phyloP scores from a whole-genome alignment of 768 basidiomycete genomes.

The Clavulina sp. region DNA sequence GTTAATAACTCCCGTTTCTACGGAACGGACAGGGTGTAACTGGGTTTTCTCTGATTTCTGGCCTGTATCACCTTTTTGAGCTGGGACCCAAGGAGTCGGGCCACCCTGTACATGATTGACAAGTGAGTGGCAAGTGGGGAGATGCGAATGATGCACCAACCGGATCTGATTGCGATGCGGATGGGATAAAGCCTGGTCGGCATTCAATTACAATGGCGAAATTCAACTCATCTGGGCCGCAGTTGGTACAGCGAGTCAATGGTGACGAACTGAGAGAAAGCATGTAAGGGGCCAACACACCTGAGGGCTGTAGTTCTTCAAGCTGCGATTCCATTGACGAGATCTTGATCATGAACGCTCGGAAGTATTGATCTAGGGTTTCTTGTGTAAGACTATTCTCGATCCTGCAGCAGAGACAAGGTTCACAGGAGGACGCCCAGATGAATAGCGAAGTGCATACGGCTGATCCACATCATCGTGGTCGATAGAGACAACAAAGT shows the following conservation, averaged over 20 bases:
- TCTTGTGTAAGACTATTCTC: slow-evolving; percentile 48
- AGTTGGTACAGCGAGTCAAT: slow-evolving; percentile 19
- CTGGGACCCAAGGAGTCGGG: slow-evolving; percentile 67
- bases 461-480: slow-evolving; percentile 50
- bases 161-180: slow-evolving; percentile 20
- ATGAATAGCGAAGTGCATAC: slow-evolving; percentile 21
- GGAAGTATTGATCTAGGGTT: slow-evolving; percentile 56
- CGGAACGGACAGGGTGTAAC: slow-evolving; percentile 56
- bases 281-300: neutral
- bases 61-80: slow-evolving; percentile 49
- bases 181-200: slow-evolving; percentile 43
- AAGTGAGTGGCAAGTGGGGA: slow-evolving; percentile 11
- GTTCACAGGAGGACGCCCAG: neutral
- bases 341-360: slow-evolving; percentile 68
- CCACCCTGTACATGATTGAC: slow-evolving; percentile 24
- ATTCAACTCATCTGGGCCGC: slow-evolving; percentile 47
- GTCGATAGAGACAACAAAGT: slow-evolving; percentile 60
- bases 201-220: slow-evolving; percentile 76
- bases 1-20: slow-evolving; percentile 71
- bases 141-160: neutral
- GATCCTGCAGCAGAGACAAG: slow-evolving; percentile 28
- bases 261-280: neutral
- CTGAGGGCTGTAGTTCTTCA: slow-evolving; percentile 16
- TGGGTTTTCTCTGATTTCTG: slow-evolving; percentile 49
- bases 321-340: slow-evolving; percentile 60